A percentile compares a stretch with the other conserved stretches of the same genome.
phyloP scores from a whole-genome alignment of 148 eudicot genomes.

The Rhododendron simsii region DNA sequence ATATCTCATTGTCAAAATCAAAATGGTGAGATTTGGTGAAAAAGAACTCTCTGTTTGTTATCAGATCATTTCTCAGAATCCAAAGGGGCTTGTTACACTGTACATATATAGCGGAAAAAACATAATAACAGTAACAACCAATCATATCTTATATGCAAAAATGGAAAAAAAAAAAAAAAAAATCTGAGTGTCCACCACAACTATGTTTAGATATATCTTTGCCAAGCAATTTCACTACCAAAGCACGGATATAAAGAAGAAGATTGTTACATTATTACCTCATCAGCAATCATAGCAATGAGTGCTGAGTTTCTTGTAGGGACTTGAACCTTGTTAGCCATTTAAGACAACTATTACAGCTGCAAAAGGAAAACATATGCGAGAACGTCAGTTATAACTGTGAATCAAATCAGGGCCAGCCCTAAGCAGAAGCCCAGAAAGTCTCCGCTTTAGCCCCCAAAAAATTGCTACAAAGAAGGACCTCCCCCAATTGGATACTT shows the following conservation, averaged over 20 bases:
- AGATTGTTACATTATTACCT: slow-evolving; percentile 27
- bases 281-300: slow-evolving; percentile 77
- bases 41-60: neutral
- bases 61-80: neutral
- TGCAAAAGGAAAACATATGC: neutral
- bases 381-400: neutral
- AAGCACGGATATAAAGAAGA: neutral
- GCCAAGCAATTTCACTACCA: neutral
- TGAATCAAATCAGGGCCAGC: neutral
- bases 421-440: neutral
- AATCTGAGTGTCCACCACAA: neutral
- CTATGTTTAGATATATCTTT: neutral
- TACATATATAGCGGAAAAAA: neutral
- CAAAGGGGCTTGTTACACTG: neutral
- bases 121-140: neutral
- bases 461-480: neutral
- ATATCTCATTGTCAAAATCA: neutral
- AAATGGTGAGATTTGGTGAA: neutral
- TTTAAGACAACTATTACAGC: slow-evolving; percentile 12
- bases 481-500: neutral
- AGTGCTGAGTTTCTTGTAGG: slow-evolving; percentile 63
- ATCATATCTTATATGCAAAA: neutral
- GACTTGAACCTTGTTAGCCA: slow-evolving; percentile 67
- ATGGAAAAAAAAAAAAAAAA: neutral
- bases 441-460: neutral